Percentiles rank a stretch among this genome's conserved stretches.
Evolutionary conservation across 2,329 filamentous ascomycete genomes (phyloP).

Genomic region (Trichoderma aggressivum): DNA sequence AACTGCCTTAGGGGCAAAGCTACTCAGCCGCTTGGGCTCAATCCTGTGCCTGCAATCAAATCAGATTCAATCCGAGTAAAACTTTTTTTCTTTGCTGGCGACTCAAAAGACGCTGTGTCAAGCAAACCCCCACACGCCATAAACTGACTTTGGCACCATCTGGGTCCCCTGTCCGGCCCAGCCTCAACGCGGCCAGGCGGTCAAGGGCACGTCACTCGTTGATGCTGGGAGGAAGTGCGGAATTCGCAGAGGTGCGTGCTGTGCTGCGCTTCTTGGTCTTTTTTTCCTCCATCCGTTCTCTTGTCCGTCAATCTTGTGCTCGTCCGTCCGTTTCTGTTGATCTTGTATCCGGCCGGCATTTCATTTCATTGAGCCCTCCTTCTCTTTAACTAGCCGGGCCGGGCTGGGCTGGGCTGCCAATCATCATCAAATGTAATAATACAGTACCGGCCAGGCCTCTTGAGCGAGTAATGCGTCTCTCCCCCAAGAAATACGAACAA

Average conservation of each 20-base stretch:
- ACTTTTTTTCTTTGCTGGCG: not conserved
- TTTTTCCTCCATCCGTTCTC: not conserved
- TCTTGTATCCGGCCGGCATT: no score
- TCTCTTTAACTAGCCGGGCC: no score
- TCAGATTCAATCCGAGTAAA: not conserved
- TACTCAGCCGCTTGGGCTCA: not conserved
- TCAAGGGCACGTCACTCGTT: not conserved
- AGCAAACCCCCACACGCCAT: not conserved
- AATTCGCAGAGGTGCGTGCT: not conserved
- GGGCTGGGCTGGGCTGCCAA: not conserved
- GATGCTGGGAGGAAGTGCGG: not conserved
- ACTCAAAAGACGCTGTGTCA: not conserved
- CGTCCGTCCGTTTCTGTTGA: no score
- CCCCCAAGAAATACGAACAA: not conserved
- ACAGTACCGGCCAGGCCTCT: no score
- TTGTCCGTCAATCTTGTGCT: no score
- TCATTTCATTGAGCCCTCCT: not conserved
- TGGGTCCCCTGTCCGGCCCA: constrained; percentile 2
- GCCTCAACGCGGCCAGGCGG: not conserved
- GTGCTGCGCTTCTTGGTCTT: not conserved
- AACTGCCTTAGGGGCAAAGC: not conserved
- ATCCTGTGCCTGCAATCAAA: constrained; percentile 6
- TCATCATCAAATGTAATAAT: no score
- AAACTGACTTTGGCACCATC: constrained; percentile 19
- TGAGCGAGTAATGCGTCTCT: constrained; percentile 3